Evolutionary conservation across 2,329 filamentous ascomycete species (phyloP).

Genomic region (Aspergillus ibericus): DNA sequence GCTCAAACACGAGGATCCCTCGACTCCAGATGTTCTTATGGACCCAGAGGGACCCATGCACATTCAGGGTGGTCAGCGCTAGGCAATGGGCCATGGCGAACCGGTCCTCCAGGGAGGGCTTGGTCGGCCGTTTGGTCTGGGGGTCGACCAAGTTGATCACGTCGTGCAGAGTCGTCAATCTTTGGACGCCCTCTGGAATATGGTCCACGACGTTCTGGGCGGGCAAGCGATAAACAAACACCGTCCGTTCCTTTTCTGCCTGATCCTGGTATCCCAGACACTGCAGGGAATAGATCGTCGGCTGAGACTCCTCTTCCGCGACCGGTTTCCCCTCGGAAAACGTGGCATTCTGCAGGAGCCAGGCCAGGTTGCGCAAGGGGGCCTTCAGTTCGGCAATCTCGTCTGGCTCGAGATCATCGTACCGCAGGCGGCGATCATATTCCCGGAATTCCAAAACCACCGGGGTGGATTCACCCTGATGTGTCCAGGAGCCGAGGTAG

Average conservation of each 20-base stretch:
- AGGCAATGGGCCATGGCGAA: conserved; percentile 29
- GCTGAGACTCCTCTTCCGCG: conserved; percentile 19
- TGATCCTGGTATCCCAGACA: conserved; percentile 31
- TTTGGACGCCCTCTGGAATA: background rate
- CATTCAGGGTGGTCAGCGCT: conserved; percentile 25
- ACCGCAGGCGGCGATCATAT: conserved; percentile 24
- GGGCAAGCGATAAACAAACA: conserved; percentile 28
- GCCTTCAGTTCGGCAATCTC: conserved; percentile 26
- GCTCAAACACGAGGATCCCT: conserved; percentile 27
- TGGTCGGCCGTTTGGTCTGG: conserved; percentile 15
- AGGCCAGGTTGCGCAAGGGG: conserved; percentile 29
- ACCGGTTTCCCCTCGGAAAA: conserved; percentile 12
- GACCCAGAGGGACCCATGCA: conserved; percentile 29
- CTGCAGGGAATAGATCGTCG: conserved; percentile 29
- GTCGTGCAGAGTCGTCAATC: conserved; percentile 18
- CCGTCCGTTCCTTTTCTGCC: conserved; percentile 22
- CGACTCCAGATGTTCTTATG: conserved; percentile 34
- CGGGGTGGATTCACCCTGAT: background rate
- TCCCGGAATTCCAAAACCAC: conserved; percentile 30
- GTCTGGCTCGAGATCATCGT: conserved; percentile 26
- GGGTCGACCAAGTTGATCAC: conserved; percentile 25
- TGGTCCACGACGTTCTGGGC: background rate
- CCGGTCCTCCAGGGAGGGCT: conserved; percentile 21
- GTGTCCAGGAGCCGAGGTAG: conserved; percentile 22
- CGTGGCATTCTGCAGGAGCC: conserved; percentile 29